Evolutionary conservation across 1,284 basidiomycete species (phyloP).

Genomic region (Sanghuangporus weigelae): DNA sequence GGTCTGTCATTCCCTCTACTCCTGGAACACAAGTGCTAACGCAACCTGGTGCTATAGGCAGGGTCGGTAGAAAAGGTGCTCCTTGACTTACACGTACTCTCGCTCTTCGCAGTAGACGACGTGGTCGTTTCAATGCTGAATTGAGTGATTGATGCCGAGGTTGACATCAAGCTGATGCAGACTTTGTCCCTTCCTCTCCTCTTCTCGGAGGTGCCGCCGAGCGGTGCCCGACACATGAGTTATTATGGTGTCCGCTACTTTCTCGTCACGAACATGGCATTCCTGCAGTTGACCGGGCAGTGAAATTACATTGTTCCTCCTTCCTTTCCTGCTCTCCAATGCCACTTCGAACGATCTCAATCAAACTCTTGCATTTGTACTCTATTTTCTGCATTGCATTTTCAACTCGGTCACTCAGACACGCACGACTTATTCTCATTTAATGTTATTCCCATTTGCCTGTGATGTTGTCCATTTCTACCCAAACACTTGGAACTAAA

Average conservation of each 20-base stretch:
- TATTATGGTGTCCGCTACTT: neutral
- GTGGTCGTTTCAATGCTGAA: neutral
- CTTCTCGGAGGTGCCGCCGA: neutral
- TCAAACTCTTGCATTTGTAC: neutral
- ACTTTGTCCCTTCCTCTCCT: neutral
- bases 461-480: neutral
- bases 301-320: neutral
- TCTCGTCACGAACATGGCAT: neutral
- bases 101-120: neutral
- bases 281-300: neutral
- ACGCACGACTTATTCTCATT: neutral
- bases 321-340: neutral
- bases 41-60: no score
- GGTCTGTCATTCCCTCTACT: neutral
- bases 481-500: neutral
- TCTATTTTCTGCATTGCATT: neutral
- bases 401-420: neutral
- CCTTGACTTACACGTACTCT: neutral
- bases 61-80: neutral
- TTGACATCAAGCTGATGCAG: neutral
- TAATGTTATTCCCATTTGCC: neutral
- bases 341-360: neutral
- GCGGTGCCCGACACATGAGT: neutral
- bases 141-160: neutral
- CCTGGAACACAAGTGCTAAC: neutral